Evolutionary conservation across 306 rosid genomes (phyloP).

Genomic region (Cajanus cajan): DNA sequence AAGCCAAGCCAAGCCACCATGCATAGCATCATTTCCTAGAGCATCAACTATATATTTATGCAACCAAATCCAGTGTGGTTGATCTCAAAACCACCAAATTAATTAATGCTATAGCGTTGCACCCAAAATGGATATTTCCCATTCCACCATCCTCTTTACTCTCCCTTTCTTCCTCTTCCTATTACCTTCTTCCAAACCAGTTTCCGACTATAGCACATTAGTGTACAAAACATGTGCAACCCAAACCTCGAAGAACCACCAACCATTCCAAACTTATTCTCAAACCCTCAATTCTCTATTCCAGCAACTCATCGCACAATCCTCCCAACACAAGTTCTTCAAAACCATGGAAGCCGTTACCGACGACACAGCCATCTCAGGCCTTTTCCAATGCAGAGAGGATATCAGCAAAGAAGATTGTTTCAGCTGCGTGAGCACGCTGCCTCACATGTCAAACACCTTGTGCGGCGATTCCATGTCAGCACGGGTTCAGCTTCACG

Average conservation of each 20-base stretch:
- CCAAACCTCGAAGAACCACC: constrained; percentile 29
- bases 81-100: background rate
- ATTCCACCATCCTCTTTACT: constrained; percentile 2
- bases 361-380: constrained; percentile 34
- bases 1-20: constrained; percentile 18
- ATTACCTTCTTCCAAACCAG: constrained; percentile 26
- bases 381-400: constrained; percentile 67
- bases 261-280: constrained; percentile 20
- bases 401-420: constrained; percentile 53
- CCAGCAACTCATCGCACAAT: constrained; percentile 48
- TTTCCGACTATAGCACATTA: constrained; percentile 40
- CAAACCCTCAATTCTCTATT: constrained; percentile 57
- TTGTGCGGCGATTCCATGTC: constrained; percentile 44
- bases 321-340: constrained; percentile 59
- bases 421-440: constrained; percentile 46
- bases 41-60: background rate
- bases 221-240: constrained; percentile 56
- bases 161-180: constrained; percentile 26
- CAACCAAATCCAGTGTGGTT: background rate
- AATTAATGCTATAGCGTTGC: background rate
- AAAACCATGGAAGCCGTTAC: constrained; percentile 31
- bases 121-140: constrained; percentile 23
- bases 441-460: constrained; percentile 40
- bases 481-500: constrained; percentile 61
- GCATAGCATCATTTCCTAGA: constrained; percentile 4